Evolutionary conservation across 2,329 filamentous ascomycete genomes (phyloP).

Genomic region (Zasmidium cellare): DNA sequence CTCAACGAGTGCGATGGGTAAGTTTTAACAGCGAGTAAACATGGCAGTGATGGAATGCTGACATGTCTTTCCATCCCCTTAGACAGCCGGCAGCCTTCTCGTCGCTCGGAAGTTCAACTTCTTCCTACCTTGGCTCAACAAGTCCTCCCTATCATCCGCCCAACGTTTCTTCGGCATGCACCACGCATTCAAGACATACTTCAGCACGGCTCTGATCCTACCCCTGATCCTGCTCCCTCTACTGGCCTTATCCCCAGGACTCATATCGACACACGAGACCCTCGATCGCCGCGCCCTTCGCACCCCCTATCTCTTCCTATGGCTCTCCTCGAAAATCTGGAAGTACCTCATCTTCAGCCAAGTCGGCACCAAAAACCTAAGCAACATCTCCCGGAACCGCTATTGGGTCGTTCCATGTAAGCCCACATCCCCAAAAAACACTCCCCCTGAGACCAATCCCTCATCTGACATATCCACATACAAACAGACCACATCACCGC

Average conservation of each 20-base stretch:
- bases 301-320: background rate
- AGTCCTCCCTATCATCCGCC: background rate
- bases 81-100: background rate
- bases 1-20: constrained; percentile 58
- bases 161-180: constrained; percentile 1
- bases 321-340: constrained; percentile 3
- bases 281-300: background rate
- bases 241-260: background rate
- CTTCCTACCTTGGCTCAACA: constrained; percentile 5
- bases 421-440: too few relatives aligned
- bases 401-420: constrained; percentile 7
- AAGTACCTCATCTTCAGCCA: constrained; percentile 5
- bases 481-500: constrained; percentile 4
- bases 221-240: background rate
- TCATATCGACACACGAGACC: background rate
- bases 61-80: too few relatives aligned
- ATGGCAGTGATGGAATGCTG: too few relatives aligned
- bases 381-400: constrained; percentile 7
- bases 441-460: too few relatives aligned
- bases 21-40: too few relatives aligned
- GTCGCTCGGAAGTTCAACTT: background rate
- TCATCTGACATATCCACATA: too few relatives aligned
- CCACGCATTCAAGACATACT: constrained; percentile 6
- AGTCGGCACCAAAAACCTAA: constrained; percentile 3
- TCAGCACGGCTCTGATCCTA: background rate